phyloP scores from a whole-genome alignment of 1,284 basidiomycete genomes.

The Puccinia triticina region DNA sequence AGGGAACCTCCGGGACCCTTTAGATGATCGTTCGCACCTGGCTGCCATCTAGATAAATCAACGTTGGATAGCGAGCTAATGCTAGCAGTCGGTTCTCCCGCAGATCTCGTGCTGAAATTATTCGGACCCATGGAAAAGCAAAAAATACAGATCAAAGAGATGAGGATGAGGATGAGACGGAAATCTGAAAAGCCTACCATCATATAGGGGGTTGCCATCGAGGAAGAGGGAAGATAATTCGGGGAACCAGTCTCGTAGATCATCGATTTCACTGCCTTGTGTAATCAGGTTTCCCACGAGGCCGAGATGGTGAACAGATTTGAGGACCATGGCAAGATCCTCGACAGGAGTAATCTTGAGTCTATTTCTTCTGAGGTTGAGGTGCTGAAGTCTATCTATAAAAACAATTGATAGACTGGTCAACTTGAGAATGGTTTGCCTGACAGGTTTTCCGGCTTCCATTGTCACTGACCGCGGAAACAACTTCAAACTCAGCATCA shows the following conservation, averaged over 20 bases:
- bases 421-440: background rate
- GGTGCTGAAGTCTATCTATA: slow-evolving; percentile 16
- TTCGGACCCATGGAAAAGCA: background rate
- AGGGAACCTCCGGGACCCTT: background rate
- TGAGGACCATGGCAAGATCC: background rate
- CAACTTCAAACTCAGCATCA: background rate
- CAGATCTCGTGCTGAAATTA: background rate
- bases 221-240: slow-evolving; percentile 18
- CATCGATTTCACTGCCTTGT: background rate
- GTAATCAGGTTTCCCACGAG: slow-evolving; percentile 11
- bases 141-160: background rate
- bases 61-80: slow-evolving; percentile 10
- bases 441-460: background rate
- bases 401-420: background rate
- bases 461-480: slow-evolving; percentile 14
- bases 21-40: slow-evolving; percentile 2
- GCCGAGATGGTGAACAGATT: slow-evolving; percentile 16
- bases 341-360: background rate
- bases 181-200: background rate
- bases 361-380: slow-evolving; percentile 17
- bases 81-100: background rate
- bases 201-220: slow-evolving; percentile 9
- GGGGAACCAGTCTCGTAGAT: slow-evolving; percentile 11
- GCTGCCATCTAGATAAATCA: slow-evolving; percentile 9
- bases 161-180: background rate